Evolutionary conservation across 2,329 filamentous ascomycete species (phyloP).

Genomic region (Uncinocarpus reesii): DNA sequence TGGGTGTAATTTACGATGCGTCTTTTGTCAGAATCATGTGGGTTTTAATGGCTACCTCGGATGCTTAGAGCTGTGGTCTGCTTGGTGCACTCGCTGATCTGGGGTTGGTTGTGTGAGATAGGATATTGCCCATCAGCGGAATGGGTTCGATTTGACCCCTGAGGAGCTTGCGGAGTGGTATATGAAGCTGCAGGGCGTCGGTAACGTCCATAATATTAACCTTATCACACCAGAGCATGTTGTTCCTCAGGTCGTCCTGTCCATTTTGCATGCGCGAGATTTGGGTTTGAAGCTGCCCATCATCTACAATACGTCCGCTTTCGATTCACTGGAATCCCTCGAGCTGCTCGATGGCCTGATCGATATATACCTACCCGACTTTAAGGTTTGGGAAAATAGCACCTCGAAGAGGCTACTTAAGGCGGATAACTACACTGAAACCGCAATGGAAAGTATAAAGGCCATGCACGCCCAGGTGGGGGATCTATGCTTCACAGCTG

Average conservation of each 20-base stretch:
- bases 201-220: slow-evolving; percentile 83
- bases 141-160: slow-evolving; percentile 67
- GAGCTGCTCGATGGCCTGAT: slow-evolving; percentile 66
- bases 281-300: slow-evolving; percentile 62
- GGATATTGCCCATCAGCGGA: slow-evolving; percentile 72
- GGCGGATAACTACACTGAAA: slow-evolving; percentile 61
- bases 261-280: slow-evolving; percentile 62
- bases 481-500: slow-evolving; percentile 68
- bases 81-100: neutral
- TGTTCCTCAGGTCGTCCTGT: slow-evolving; percentile 68
- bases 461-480: slow-evolving; percentile 75
- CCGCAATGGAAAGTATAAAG: slow-evolving; percentile 65
- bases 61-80: neutral
- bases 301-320: slow-evolving; percentile 76
- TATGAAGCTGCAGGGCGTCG: slow-evolving; percentile 67
- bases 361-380: slow-evolving; percentile 80
- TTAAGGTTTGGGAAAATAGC: slow-evolving; percentile 64
- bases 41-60: slow-evolving; percentile 4
- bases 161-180: slow-evolving; percentile 75
- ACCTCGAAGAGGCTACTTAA: slow-evolving; percentile 65
- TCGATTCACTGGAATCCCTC: slow-evolving; percentile 63
- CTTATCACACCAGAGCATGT: slow-evolving; percentile 79
- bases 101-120: slow-evolving; percentile 4
- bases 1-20: slow-evolving; percentile 64
- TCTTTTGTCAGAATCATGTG: slow-evolving; percentile 63